phyloP scores from a whole-genome alignment of 352 stramenopile species.

The Pythium phragmiticola region DNA sequence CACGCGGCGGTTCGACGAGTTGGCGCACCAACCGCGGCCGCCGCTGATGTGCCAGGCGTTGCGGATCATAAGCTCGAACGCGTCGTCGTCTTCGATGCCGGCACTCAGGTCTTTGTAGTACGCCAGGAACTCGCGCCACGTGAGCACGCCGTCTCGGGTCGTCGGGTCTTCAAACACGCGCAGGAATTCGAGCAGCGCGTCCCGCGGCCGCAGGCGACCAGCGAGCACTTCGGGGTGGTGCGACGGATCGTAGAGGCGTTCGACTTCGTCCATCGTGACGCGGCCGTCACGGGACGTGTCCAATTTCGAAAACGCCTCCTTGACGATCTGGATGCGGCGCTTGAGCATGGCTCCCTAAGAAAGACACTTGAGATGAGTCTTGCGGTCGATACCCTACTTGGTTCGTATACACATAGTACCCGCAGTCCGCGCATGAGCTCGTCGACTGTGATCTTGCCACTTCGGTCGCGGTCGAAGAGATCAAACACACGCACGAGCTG shows the following conservation, averaged over 20 bases:
- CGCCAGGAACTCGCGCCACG: slow-evolving; percentile 81
- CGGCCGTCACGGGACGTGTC: slow-evolving; percentile 64
- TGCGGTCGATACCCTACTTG: background rate
- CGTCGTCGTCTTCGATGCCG: slow-evolving; percentile 77
- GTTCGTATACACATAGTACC: slow-evolving; percentile 25
- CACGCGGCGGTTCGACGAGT: slow-evolving; percentile 70
- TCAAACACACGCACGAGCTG: slow-evolving; percentile 61
- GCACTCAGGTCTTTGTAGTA: slow-evolving; percentile 91
- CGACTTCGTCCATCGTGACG: slow-evolving; percentile 71
- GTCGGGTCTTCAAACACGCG: slow-evolving; percentile 55
- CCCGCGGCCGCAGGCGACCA: slow-evolving; percentile 47
- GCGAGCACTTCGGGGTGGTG: slow-evolving; percentile 83
- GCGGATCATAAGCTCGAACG: slow-evolving; percentile 85
- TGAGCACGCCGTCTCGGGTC: slow-evolving; percentile 54
- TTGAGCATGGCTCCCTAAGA: slow-evolving; percentile 71
- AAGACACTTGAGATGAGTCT: background rate
- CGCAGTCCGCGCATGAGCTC: slow-evolving; percentile 88
- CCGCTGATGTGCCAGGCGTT: slow-evolving; percentile 88
- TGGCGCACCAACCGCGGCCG: slow-evolving; percentile 68
- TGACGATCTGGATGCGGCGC: slow-evolving; percentile 77
- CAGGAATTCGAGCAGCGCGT: slow-evolving; percentile 85
- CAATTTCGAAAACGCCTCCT: slow-evolving; percentile 77
- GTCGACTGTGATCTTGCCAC: slow-evolving; percentile 81
- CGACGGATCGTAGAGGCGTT: slow-evolving; percentile 67
- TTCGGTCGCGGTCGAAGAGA: slow-evolving; percentile 81